phyloP scores from a whole-genome alignment of 2,329 filamentous ascomycete genomes.

The Nemania sp. region DNA sequence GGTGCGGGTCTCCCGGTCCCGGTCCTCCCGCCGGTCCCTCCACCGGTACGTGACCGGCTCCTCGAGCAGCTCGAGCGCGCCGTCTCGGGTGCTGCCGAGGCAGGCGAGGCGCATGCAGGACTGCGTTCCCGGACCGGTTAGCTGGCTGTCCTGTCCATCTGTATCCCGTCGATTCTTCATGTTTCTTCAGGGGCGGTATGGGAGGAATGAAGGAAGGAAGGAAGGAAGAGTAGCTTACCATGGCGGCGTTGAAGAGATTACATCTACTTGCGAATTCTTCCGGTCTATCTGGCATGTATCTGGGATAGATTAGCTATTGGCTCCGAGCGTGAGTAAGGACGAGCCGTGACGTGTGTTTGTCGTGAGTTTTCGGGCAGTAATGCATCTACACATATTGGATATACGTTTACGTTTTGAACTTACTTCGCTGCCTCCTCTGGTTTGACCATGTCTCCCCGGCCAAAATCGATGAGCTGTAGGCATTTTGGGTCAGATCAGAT shows the following conservation, averaged over 20 bases:
- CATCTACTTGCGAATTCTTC: not conserved
- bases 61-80: not conserved
- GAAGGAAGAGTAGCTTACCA: no score
- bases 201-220: not conserved
- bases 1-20: no score
- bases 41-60: not conserved
- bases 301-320: not conserved
- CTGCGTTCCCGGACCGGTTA: not conserved
- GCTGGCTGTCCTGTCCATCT: no score
- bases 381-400: no score
- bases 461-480: not conserved
- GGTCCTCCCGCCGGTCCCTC: not conserved
- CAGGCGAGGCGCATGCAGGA: not conserved
- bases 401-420: no score
- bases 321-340: no score
- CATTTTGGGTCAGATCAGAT: no score
- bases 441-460: not conserved
- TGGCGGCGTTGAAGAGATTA: not conserved
- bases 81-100: not conserved
- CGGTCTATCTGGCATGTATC: not conserved
- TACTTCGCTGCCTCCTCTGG: no score
- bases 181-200: not conserved
- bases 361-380: no score
- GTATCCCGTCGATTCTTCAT: not conserved
- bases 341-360: no score